Conservation (phyloP, 2,329 filamentous ascomycete species). For the Pseudogymnoascus verrucosus region DNA sequence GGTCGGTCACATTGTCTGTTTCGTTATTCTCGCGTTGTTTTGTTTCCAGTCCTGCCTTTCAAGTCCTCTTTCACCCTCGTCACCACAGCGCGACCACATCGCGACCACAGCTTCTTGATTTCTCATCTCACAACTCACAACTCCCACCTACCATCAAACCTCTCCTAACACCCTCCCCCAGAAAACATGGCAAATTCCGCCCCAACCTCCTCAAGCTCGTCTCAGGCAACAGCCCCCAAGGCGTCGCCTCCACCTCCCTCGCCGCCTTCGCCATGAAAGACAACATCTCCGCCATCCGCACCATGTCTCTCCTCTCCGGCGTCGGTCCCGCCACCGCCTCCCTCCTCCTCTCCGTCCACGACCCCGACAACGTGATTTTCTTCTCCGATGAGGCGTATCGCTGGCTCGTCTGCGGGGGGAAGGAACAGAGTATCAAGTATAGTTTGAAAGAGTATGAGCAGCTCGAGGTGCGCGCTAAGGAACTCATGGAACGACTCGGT, state of each 20-base stretch:
- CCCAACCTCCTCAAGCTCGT: constrained; percentile 53
- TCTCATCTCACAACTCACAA: background rate
- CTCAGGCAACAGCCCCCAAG: constrained; percentile 48
- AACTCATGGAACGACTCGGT: constrained; percentile 40
- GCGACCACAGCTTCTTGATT: background rate
- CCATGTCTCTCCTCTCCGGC: constrained; percentile 55
- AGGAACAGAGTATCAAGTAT: constrained; percentile 55
- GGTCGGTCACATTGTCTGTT: background rate
- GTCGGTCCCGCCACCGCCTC: constrained; percentile 75
- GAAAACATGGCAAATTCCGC: constrained; percentile 52
- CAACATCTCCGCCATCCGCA: constrained; percentile 38
- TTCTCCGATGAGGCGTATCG: constrained; percentile 74
- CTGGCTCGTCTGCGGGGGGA: constrained; percentile 55
- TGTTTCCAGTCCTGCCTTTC: background rate
- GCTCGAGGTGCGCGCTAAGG: constrained; percentile 39
- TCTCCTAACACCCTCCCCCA: background rate
- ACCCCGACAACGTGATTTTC: constrained; percentile 55
- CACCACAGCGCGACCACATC: background rate
- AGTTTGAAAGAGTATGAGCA: constrained; percentile 57
- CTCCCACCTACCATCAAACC: background rate
- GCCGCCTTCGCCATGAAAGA: constrained; percentile 20
- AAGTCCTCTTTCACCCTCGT: background rate
- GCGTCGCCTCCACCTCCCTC: constrained; percentile 40
- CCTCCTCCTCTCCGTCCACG: constrained; percentile 59
- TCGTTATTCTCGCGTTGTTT: background rate